Evolutionary conservation across 2,329 filamentous ascomycete genomes (phyloP).

Genomic region (Claviceps paspali): DNA sequence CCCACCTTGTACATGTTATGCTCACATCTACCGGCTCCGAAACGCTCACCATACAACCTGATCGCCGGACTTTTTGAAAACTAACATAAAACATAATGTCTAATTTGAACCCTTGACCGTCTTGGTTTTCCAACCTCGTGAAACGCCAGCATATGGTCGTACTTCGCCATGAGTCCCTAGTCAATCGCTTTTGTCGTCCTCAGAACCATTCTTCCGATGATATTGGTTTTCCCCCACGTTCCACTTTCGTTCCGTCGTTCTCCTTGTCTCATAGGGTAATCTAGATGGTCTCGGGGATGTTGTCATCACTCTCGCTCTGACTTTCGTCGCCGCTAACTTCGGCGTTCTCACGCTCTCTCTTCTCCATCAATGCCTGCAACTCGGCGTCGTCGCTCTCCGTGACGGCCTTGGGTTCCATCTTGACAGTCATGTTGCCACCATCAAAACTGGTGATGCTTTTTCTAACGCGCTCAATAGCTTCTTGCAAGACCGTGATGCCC

Average conservation of each 20-base stretch:
- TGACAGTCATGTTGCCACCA: conserved; percentile 70
- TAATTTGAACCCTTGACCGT: background rate
- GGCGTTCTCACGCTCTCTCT: conserved; percentile 93
- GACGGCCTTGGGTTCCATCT: conserved; percentile 98
- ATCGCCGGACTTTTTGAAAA: background rate
- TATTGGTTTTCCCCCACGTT: background rate
- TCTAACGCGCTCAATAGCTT: conserved; percentile 78
- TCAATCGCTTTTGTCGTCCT: background rate
- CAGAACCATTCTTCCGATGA: background rate
- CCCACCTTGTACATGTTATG: too few relatives aligned
- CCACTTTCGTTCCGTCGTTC: background rate
- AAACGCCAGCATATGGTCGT: background rate
- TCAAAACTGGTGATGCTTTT: conserved; percentile 56
- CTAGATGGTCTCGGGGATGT: conserved; percentile 31
- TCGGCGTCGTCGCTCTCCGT: conserved; percentile 97
- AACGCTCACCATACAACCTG: too few relatives aligned
- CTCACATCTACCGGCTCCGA: too few relatives aligned
- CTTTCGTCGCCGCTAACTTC: conserved; percentile 97
- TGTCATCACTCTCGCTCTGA: conserved; percentile 88
- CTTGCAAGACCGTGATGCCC: conserved; percentile 72
- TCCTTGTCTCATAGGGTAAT: background rate
- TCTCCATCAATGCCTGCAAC: conserved; percentile 96
- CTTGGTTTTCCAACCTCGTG: background rate
- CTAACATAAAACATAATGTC: background rate
- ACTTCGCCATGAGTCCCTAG: background rate